Evolutionary conservation across 139 green algal genomes (phyloP).

Genomic region (Raphidocelis subcapitata): DNA sequence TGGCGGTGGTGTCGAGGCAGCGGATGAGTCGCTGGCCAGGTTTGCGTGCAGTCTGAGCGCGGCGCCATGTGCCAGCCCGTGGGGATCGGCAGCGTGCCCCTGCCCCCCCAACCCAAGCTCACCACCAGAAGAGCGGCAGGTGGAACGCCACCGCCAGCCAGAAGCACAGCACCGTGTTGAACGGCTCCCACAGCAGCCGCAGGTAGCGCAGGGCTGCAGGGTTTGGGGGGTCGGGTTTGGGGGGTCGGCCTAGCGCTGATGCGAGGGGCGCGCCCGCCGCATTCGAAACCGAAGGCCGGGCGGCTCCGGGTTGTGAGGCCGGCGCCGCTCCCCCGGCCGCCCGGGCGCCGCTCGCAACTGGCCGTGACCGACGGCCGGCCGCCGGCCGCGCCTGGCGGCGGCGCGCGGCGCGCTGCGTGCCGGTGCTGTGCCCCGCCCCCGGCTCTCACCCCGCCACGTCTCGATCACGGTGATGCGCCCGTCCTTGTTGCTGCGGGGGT

Average conservation of each 20-base stretch:
- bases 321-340: background rate
- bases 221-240: background rate
- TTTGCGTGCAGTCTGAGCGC: too few species aligned
- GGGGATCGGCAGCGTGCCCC: too few species aligned
- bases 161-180: conserved; percentile 5
- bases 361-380: background rate
- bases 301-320: background rate
- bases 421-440: background rate
- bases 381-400: background rate
- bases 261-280: background rate
- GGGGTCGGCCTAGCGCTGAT: background rate
- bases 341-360: background rate
- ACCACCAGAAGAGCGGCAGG: background rate
- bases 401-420: background rate
- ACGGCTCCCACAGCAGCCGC: conserved; percentile 5
- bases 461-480: background rate
- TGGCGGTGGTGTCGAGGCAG: too few species aligned
- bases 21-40: too few species aligned
- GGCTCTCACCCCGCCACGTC: background rate
- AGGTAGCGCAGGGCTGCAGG: conserved; percentile 10
- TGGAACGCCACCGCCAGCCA: conserved; percentile 2
- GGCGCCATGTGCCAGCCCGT: too few species aligned
- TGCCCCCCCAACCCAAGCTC: too few species aligned
- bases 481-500: background rate
- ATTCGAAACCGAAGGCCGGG: background rate